Evolutionary conservation across 148 eudicot species (phyloP), one percentile per base, ranked within the genome.

Genomic region (Vaccinium darrowii): DNA sequence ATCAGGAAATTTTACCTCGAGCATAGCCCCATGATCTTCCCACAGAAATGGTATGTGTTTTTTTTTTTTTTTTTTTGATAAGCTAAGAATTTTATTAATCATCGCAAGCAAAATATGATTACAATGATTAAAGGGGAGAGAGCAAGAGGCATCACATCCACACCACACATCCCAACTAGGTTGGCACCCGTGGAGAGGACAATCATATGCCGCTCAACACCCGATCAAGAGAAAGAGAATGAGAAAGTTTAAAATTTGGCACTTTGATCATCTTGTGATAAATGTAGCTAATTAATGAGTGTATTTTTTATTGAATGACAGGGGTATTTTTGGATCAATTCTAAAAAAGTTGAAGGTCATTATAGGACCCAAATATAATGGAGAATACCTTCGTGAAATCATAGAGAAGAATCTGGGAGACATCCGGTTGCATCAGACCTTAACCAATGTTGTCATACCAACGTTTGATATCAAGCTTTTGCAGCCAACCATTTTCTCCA

Each of bases 401-500:
- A 11, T 88, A 15, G 80, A 13, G 80, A 80, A 84, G 13, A 49
- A 81, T 25, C 81, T 88, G 0, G 81, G 86, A 56, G 33, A 84
- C 1, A 76, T 58, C 3, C 10, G 57, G 25, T 76, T 88, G 65
- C 23, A 77, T 14, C 58, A 88, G 0, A 71, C 90, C 15, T 30
- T 88, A 36, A 84, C 90, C 7, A 67, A 84, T 49, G 80, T 86
- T 54, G 90, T 84, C 25, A 88, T 86, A 12, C 90, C 90, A 23
- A 81, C 90, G 3, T 88, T 86, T 47, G 88, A 88, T 25, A 86
- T 88, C 75, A 84, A 86, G 25, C 3, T 3, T 1, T n/a, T 86
- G 18, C 90, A 88, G 65, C 88, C 84, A 18, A 81, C 77, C 16
- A 76, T 88, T 39, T 88, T 88, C 58, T 88, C 88, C 21, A 80